Conservation (phyloP, 2,329 filamentous ascomycete genomes). For the Aspergillus aculeatinus region DNA sequence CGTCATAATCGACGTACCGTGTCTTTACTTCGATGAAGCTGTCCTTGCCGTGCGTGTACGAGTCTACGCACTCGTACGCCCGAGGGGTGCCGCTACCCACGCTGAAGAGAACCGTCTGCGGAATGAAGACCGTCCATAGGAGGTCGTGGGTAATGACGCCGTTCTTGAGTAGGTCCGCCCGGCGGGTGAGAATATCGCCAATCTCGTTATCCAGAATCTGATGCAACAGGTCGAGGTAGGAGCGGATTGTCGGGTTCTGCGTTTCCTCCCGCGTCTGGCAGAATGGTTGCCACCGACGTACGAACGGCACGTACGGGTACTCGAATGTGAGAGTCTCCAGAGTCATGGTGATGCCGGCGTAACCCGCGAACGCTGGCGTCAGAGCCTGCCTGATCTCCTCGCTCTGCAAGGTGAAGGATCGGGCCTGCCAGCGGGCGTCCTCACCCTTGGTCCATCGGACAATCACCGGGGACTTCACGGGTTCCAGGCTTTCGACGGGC, state of each 20-base stretch:
- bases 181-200: slow-evolving; percentile 50
- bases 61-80: slow-evolving; percentile 12
- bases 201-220: slow-evolving; percentile 54
- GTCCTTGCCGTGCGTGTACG: not conserved
- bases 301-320: slow-evolving; percentile 62
- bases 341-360: slow-evolving; percentile 59
- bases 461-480: slow-evolving; percentile 60
- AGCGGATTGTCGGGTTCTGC: slow-evolving; percentile 45
- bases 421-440: slow-evolving; percentile 59
- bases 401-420: slow-evolving; percentile 65
- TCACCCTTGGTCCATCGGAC: slow-evolving; percentile 58
- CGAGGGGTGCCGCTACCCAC: slow-evolving; percentile 5
- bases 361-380: slow-evolving; percentile 55
- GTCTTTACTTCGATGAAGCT: slow-evolving; percentile 4
- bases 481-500: slow-evolving; percentile 61
- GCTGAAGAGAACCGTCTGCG: slow-evolving; percentile 22
- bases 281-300: slow-evolving; percentile 63
- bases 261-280: slow-evolving; percentile 43
- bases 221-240: slow-evolving; percentile 51
- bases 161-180: slow-evolving; percentile 53
- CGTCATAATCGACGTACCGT: slow-evolving; percentile 23
- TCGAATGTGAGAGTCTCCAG: slow-evolving; percentile 61
- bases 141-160: slow-evolving; percentile 38
- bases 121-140: slow-evolving; percentile 41
- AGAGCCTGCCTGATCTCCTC: slow-evolving; percentile 60